Base-by-base conservation (phyloP, 139 green algal genomes). In the Closterium sp. region DNA sequence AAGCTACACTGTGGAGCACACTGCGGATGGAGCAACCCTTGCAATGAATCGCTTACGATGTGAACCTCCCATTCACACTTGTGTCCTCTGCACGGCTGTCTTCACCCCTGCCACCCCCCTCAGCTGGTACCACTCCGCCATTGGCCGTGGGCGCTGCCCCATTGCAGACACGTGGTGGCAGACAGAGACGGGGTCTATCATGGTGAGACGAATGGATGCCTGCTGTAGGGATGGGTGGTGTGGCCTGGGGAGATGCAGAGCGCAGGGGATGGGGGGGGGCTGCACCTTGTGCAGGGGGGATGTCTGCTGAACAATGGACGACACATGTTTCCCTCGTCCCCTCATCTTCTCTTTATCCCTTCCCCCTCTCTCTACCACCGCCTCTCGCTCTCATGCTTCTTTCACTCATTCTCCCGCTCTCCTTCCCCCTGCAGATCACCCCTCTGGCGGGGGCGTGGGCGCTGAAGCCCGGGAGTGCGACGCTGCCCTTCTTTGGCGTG, bases 81-180 rank as follows among this genome's bases (percentile, higher is more conserved):
- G 5, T 28, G 81, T 86, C 30, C 28, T 32, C 21, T 6, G 7
- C 81, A 21, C n/a, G 8, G 4, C n/a, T 86, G 21, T 89, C 32
- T 89, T 12, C 19, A 30, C 30, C 32, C 32, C 25, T 9, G 16
- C 66, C 86, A 28, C 23, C 16, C 83, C 83, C 30, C 19, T 25
- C 90, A 93, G 91, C n/a, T 99, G 98, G 97, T 99, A 98, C 93
- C 66, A 98, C 87, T 94, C 97, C 36, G 95, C 97, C 8, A 89
- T 97, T 33, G 95, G 95, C n/a, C 88, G 93, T 69, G 86, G 87
- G 76, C 93, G 95, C 28, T 98, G 96, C 92, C 96, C 97, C 19
- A 96, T 99, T 34, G 95, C 99, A 0, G 98, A 99, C 96, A 99
- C 98, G 2, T 99, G 97, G 97, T 99, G 97, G 98, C 97, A 99